Conservation (phyloP, 257 asterid species). For the Fraxinus cuspidata region DNA sequence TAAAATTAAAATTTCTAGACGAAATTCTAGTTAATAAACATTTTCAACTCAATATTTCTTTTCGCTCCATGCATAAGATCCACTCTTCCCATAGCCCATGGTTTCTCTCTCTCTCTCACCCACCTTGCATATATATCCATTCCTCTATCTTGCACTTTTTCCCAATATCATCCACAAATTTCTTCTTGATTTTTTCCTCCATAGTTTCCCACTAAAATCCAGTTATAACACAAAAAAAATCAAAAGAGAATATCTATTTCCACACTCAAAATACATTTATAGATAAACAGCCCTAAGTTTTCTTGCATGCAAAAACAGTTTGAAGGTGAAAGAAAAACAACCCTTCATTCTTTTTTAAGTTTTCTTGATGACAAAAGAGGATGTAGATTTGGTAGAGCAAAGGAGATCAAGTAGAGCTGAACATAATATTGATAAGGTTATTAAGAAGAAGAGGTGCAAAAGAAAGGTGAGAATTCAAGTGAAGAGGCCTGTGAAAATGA, state of each 20-base stretch:
- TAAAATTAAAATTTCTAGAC: neutral
- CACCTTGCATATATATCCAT: neutral
- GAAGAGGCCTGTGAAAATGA: slow-evolving; percentile 28
- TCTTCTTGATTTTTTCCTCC: slow-evolving; percentile 14
- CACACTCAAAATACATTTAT: neutral
- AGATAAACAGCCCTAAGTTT: neutral
- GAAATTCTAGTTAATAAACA: neutral
- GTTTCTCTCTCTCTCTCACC: slow-evolving; percentile 35
- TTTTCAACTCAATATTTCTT: neutral
- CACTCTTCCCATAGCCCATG: slow-evolving; percentile 44
- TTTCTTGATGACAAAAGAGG: slow-evolving; percentile 35
- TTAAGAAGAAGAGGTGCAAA: slow-evolving; percentile 35
- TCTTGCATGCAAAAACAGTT: neutral
- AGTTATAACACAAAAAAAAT: neutral
- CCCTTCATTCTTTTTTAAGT: too few species aligned
- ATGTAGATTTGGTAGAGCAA: slow-evolving; percentile 34
- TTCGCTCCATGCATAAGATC: neutral
- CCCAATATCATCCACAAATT: slow-evolving; percentile 26
- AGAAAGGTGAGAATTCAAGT: slow-evolving; percentile 35
- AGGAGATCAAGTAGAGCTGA: slow-evolving; percentile 27
- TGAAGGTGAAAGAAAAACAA: neutral
- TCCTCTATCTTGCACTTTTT: slow-evolving; percentile 4
- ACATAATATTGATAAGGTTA: slow-evolving; percentile 31
- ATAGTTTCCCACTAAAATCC: neutral
- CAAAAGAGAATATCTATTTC: neutral